Base-by-base conservation (phyloP, 2,329 filamentous ascomycete genomes). In the Falciphora oryzae region DNA sequence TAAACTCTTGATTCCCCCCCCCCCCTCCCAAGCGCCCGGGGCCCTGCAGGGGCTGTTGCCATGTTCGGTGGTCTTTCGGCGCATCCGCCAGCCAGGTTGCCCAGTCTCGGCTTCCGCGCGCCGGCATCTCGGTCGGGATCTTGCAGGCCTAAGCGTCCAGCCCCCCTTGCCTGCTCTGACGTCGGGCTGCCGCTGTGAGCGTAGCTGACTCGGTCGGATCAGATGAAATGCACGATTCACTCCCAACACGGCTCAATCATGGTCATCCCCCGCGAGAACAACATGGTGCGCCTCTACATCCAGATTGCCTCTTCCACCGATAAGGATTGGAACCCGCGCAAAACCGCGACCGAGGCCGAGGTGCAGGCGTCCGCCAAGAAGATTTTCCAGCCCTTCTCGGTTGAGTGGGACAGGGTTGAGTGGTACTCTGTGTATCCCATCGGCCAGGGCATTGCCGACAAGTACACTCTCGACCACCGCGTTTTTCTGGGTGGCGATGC, bases 391-490 rank as follows among this genome's bases (percentile, higher is more conserved):
- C 88, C 89, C 1, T 91, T 90, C 72, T 81, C 78, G 7, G 88
- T 91, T 65, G 82, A 85, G 65, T 90, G 88, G 81, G 86, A 88
- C 67, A 79, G 80, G 8, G 83, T 89, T 1, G 87, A 90, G 70
- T 91, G 89, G 89, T 92, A 86, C 76, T 90, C 89, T 0, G 89
- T 89, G 2, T 92, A 92, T 70, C 88, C 89, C 59, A 91, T 92
- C 67, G 89, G 89, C 11, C 89, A 92, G 73, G 88, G 89, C 0
- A 88, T 91, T 44, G 83, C 89, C 1, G 87, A 89, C 64, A 84
- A 81, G 25, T 89, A 89, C 69, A 89, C 88, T 0, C 75, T 88
- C 62, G 84, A 90, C 66, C 82, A 89, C 68, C 82, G 89, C 63
- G 87, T 92, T 1, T 92, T 92, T 72, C 81, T 93, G 32, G 89